Percentiles rank a stretch among this genome's conserved stretches.
These are phyloP conservation scores for Pseudozyma tsukubaensis DNA, from an alignment of 1,284 basidiomycete genomes.

Conservation along the genomic window DNA sequence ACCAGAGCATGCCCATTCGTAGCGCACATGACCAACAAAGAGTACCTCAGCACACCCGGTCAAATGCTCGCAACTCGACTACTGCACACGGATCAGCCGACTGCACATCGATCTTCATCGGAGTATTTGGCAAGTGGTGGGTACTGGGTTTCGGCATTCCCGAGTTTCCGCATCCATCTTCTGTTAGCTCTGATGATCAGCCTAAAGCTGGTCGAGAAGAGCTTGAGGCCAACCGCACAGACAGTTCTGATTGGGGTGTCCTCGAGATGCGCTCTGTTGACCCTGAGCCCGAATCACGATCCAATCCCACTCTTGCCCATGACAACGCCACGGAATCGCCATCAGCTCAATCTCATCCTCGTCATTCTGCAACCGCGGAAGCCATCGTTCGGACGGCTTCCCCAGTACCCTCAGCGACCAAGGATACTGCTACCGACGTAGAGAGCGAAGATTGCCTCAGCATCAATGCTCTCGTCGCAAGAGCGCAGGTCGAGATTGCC, in stretches of 20 bases:
- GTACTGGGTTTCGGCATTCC: slow-evolving; percentile 74
- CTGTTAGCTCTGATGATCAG: slow-evolving; percentile 74
- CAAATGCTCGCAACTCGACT: slow-evolving; percentile 16
- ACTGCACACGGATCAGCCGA: slow-evolving; percentile 48
- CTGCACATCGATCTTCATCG: slow-evolving; percentile 82
- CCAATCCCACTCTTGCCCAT: slow-evolving; percentile 22
- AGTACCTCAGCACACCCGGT: neutral
- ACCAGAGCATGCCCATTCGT: slow-evolving; percentile 63
- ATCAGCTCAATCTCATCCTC: slow-evolving; percentile 6
- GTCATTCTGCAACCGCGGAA: slow-evolving; percentile 2
- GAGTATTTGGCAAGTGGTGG: slow-evolving; percentile 89
- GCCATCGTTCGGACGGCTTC: slow-evolving; percentile 4
- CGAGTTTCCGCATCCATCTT: slow-evolving; percentile 70
- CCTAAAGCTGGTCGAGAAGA: slow-evolving; percentile 60
- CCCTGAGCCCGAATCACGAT: slow-evolving; percentile 32
- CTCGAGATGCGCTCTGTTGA: slow-evolving; percentile 71
- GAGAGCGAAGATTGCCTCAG: slow-evolving; percentile 30
- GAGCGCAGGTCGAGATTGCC: slow-evolving; percentile 28
- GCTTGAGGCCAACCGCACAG: slow-evolving; percentile 78
- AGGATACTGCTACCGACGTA: slow-evolving; percentile 3
- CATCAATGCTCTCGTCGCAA: slow-evolving; percentile 29
- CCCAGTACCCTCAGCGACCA: slow-evolving; percentile 3
- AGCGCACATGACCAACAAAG: slow-evolving; percentile 8
- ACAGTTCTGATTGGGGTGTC: slow-evolving; percentile 74
- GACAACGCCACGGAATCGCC: slow-evolving; percentile 9